A percentile compares a stretch with the other conserved stretches of the same genome.
Conservation (phyloP, 352 stramenopile species). For the Achlya hypogyna region DNA sequence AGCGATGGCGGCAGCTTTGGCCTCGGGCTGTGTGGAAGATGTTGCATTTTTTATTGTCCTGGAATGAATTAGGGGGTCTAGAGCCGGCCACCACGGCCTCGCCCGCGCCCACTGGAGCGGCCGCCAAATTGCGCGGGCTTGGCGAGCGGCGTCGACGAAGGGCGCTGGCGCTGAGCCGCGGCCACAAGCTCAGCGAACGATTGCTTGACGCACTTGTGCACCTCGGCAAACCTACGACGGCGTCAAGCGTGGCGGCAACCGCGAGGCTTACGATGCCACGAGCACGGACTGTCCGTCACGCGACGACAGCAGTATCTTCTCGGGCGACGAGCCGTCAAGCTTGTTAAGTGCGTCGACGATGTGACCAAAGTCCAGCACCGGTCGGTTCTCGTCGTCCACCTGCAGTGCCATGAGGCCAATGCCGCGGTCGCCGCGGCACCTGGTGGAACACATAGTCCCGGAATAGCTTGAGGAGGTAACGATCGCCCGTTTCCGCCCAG, state of each 20-base stretch:
- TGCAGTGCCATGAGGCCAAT: neutral
- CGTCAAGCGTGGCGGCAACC: neutral
- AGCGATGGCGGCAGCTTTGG: neutral
- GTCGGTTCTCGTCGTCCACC: conserved; percentile 51
- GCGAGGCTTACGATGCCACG: conserved; percentile 60
- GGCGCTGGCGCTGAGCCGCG: conserved; percentile 8
- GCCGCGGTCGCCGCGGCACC: conserved; percentile 21
- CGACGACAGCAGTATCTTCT: conserved; percentile 76
- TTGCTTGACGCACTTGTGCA: conserved; percentile 15
- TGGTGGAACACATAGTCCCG: conserved; percentile 88
- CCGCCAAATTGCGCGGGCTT: neutral
- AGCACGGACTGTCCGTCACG: conserved; percentile 79
- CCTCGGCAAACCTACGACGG: conserved; percentile 13
- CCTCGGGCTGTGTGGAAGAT: neutral
- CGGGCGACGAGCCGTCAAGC: conserved; percentile 67
- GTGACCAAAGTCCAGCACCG: conserved; percentile 85
- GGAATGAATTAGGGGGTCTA: neutral
- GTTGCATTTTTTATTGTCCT: conserved; percentile 6
- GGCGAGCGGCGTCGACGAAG: neutral
- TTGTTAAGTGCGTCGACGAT: conserved; percentile 81
- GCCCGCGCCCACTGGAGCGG: neutral
- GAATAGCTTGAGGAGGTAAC: conserved; percentile 84
- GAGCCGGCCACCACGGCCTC: neutral
- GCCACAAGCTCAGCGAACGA: conserved; percentile 12
- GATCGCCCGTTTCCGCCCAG: conserved; percentile 81